These are phyloP conservation scores for Trichophyton schoenleinii DNA, from an alignment of 2,329 filamentous ascomycete species.

Conservation along the genomic window DNA sequence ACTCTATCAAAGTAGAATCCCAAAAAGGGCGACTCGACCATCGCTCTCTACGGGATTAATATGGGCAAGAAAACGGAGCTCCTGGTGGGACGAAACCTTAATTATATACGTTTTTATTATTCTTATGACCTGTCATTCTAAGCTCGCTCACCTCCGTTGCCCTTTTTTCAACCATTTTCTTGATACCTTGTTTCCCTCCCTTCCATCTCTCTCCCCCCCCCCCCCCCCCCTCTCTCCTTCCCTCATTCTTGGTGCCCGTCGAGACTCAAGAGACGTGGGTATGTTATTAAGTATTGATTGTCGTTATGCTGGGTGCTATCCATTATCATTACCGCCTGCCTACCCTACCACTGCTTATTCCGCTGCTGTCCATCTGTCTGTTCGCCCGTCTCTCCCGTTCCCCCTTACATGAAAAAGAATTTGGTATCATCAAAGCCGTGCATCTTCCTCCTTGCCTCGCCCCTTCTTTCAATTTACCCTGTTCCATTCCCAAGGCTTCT, in stretches of 20 bases:
- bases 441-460: not conserved
- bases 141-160: not conserved
- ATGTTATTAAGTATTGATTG: not conserved
- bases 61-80: not conserved
- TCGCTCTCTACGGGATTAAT: not conserved
- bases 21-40: not conserved
- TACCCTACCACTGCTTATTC: not conserved
- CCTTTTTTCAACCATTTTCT: not conserved
- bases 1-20: conserved; percentile 1
- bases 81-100: conserved; percentile 4
- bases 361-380: not conserved
- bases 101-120: not conserved
- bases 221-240: no score
- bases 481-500: not conserved
- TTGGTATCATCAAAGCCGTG: not conserved
- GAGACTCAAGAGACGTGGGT: not conserved
- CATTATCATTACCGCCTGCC: not conserved
- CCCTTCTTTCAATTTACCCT: not conserved
- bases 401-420: not conserved
- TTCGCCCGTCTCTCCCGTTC: not conserved
- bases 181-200: not conserved
- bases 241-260: not conserved
- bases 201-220: not conserved
- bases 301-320: not conserved
- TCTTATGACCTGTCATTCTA: conserved; percentile 2